These are phyloP conservation scores for Geoglossum cookeanum DNA, from an alignment of 2,329 filamentous ascomycete genomes.

Conservation along the genomic window DNA sequence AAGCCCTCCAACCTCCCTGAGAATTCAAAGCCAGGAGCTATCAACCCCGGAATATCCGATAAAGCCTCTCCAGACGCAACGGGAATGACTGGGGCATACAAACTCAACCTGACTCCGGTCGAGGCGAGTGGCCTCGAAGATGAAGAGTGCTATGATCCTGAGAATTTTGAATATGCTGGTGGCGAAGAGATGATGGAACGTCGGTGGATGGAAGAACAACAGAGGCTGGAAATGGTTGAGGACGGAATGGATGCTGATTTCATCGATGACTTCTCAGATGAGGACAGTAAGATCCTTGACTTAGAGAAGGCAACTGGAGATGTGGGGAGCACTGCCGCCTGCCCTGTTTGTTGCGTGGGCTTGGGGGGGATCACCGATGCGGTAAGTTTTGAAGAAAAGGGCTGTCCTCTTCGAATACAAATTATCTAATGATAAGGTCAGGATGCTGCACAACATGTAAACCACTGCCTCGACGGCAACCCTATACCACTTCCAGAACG, in stretches of 20 bases:
- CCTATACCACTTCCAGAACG: slow-evolving; percentile 34
- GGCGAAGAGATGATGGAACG: slow-evolving; percentile 32
- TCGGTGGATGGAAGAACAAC: slow-evolving; percentile 26
- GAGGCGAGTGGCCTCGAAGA: slow-evolving; percentile 25
- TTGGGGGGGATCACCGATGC: slow-evolving; percentile 36
- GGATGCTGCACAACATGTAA: slow-evolving; percentile 69
- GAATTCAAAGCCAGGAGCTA: neutral
- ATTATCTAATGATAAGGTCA: slow-evolving; percentile 24
- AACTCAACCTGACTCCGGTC: slow-evolving; percentile 30
- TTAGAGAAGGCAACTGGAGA: slow-evolving; percentile 8
- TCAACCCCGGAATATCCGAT: too few species aligned
- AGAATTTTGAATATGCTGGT: slow-evolving; percentile 37
- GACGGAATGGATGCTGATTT: slow-evolving; percentile 38
- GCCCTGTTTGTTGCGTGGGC: slow-evolving; percentile 58
- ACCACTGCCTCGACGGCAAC: slow-evolving; percentile 76
- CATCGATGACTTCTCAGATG: slow-evolving; percentile 1
- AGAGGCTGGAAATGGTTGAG: slow-evolving; percentile 31
- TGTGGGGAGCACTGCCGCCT: slow-evolving; percentile 25
- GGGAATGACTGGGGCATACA: neutral
- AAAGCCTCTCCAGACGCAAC: neutral
- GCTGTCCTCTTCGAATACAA: neutral
- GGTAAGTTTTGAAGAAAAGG: slow-evolving; percentile 14
- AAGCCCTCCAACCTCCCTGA: too few species aligned
- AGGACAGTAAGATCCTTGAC: neutral
- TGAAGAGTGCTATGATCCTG: slow-evolving; percentile 25